A percentile compares a stretch with the other conserved stretches of the same genome.
Evolutionary conservation across 2,329 filamentous ascomycete genomes (phyloP).

Genomic region (Hortaea sp.): DNA sequence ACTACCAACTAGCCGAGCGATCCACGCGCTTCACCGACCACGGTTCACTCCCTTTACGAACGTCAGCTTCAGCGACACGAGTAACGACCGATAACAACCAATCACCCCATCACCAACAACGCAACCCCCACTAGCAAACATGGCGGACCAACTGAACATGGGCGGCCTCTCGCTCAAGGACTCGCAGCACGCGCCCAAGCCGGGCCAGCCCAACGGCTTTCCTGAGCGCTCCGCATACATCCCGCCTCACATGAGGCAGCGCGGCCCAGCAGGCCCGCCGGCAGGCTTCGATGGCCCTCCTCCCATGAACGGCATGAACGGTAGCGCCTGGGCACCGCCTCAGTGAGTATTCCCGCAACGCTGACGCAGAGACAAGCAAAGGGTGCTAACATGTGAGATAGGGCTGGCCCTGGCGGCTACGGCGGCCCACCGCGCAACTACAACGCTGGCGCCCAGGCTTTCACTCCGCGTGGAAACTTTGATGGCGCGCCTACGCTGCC

Average conservation of each 20-base stretch:
- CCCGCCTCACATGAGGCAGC: constrained; percentile 67
- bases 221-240: constrained; percentile 65
- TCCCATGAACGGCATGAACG: constrained; percentile 43
- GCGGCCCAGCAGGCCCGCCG: constrained; percentile 28
- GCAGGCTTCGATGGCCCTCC: constrained; percentile 26
- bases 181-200: constrained; percentile 46
- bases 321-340: constrained; percentile 46
- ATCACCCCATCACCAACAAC: not conserved
- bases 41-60: constrained; percentile 17
- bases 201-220: constrained; percentile 34
- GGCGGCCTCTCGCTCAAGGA: constrained; percentile 61
- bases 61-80: constrained; percentile 5
- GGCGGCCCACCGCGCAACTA: constrained; percentile 35
- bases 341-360: constrained; percentile 13
- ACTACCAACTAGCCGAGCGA: not conserved
- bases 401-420: constrained; percentile 33
- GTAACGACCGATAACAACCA: constrained; percentile 1
- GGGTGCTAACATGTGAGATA: not conserved
- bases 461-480: constrained; percentile 42
- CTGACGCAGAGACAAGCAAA: not conserved
- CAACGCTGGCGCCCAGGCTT: constrained; percentile 44
- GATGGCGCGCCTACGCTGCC: constrained; percentile 27
- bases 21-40: constrained; percentile 13
- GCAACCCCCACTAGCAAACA: constrained; percentile 24
- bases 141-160: constrained; percentile 82